Evolutionary conservation across 2,329 filamentous ascomycete species (phyloP), one percentile per base, ranked within the genome.

Genomic region (Aspergillus pseudoglaucus): DNA sequence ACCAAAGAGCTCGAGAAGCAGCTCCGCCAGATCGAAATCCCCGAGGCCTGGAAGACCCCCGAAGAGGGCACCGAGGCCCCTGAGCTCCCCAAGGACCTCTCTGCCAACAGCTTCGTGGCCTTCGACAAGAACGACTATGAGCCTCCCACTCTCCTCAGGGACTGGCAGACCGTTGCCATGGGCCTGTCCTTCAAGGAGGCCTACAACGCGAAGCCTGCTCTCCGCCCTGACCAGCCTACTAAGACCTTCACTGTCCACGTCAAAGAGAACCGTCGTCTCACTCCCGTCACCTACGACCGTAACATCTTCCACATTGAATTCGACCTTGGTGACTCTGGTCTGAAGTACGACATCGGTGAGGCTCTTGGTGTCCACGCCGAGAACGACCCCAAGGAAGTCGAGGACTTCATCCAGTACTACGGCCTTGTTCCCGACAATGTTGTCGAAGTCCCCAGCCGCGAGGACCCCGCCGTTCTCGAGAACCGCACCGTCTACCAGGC

Each of bases 261-360:
- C 69, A 89, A 94, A 76, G 93, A 97, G 76, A 96, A 95, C 74
- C 88, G 93, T 53, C 84, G 93, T 54, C 80, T 98, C 47, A 98
- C 93, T 0, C 93, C 93, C 3, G 62, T 72, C 20, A 86, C 84
- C 27, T 98, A 98, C 66, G 90, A 97, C 70, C 89, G 93, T 59
- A 96, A 98, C 78, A 97, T 98, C 71, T 98, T 98, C 85, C 93
- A 98, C 75, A 97, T 98, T 53, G 93, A 98, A 72, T 98, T 98
- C 62, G 93, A 97, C 64, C 82, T 98, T 20, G 91, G 91, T 51
- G 73, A 85, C 61, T 95, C 91, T 30, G 91, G 90, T 35, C 82
- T 98, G 55, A 95, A 82, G 38, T 98, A 98, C 74, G 88, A 95
- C 66, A 97, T 98, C 61, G 93, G 93, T 48, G 93, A 98, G 74